Evolutionary conservation across 768 basidiomycete genomes (phyloP), one percentile per base, ranked within the genome.

Genomic region (Phylloporus sp.): DNA sequence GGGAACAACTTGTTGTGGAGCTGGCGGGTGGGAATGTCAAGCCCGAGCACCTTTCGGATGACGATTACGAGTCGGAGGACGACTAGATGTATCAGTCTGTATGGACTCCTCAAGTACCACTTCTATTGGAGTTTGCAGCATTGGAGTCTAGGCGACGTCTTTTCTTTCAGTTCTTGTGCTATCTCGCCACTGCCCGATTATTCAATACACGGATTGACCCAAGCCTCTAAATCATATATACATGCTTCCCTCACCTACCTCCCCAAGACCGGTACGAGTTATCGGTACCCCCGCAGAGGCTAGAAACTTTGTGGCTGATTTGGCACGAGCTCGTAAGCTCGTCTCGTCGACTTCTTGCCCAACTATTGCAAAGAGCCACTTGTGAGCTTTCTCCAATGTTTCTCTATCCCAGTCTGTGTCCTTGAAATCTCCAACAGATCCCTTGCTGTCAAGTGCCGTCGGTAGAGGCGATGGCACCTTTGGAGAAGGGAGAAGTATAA

Each of bases 1-100:
- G 73, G 4, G 83, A 83, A 26, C 83, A 85, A 54, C 69, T 90
- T 18, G 80, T 84, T 4, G 76, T 86, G 37, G 81, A 86, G 59
- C 52, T 75, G 50, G 48, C 71, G 7, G 49, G 56, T 14, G 39
- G 38, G 23, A 38, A 22, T 11, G 44, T 39, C 9, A 42, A 38
- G 5, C 52, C 51, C 14, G 64, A 54, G 13, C 66, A 60, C 17
- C 65, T 53, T 35, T 76, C 73, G 5, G 76, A 75, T 34, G 81
- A 82, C 38, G 81, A 74, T 23, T 81, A 81, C 50, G 67, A 74
- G 44, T 79, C 78, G 18, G 83, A 84, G 29, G 64, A 64, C 41
- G 74, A 76, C 32, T 44, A 47, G 45, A 36, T 28, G 18, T n/a
- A n/a, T n/a, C n/a, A n/a, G n/a, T 21, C n/a, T 6, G 17, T 40